A percentile compares a stretch with the other conserved stretches of the same genome.
phyloP scores from a whole-genome alignment of 73 alveolate genomes.

The Paramecium sonneborni region DNA sequence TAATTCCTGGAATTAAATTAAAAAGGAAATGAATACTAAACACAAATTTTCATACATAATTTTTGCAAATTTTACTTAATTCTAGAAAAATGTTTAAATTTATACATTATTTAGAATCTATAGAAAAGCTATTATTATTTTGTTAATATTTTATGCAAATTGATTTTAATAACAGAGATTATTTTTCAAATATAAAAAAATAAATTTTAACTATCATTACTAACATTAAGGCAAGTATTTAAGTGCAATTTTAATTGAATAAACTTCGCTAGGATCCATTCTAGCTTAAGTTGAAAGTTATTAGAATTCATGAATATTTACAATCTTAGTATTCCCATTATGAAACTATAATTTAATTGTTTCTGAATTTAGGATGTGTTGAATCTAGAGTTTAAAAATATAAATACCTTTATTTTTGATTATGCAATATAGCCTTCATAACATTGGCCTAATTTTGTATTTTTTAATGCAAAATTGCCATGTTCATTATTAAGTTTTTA shows the following conservation, averaged over 20 bases:
- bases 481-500: slow-evolving; percentile 12
- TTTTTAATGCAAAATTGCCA: slow-evolving; percentile 26
- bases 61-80: background rate
- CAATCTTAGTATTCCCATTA: background rate
- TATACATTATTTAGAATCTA: too few relatives aligned
- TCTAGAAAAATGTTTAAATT: too few relatives aligned
- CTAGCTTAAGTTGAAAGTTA: background rate
- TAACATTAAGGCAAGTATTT: background rate
- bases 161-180: background rate
- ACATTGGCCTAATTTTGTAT: slow-evolving; percentile 6
- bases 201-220: background rate
- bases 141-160: too few relatives aligned
- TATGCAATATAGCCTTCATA: slow-evolving; percentile 15
- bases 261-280: slow-evolving; percentile 49
- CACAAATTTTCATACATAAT: background rate
- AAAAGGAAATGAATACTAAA: background rate
- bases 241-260: slow-evolving; percentile 46
- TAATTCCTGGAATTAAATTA: background rate
- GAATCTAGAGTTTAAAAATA: background rate
- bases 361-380: background rate
- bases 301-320: background rate
- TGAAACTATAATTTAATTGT: background rate
- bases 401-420: slow-evolving; percentile 27
- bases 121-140: too few relatives aligned
- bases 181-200: background rate